phyloP scores from a whole-genome alignment of 768 basidiomycete genomes.

The Antrodiella citrinella region DNA sequence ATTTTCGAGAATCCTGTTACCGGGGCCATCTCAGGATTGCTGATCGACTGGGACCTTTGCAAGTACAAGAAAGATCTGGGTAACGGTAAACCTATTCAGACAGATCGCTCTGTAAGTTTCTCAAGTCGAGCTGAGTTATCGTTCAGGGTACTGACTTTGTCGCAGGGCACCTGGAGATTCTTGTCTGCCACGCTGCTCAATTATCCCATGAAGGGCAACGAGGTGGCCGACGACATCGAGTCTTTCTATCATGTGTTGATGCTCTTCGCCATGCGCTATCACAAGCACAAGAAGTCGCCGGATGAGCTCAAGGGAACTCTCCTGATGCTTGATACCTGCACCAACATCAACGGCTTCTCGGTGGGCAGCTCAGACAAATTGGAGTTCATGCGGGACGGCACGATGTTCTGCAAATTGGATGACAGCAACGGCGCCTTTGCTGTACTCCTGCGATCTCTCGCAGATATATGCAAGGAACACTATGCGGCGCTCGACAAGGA shows the following conservation, averaged over 20 bases:
- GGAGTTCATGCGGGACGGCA: background rate
- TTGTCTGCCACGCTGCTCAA: background rate
- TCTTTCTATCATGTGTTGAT: background rate
- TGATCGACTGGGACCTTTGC: slow-evolving; percentile 10
- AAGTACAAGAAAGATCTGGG: slow-evolving; percentile 6
- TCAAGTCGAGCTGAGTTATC: background rate
- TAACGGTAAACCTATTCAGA: background rate
- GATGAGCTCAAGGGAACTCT: background rate
- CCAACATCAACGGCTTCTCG: background rate
- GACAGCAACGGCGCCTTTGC: background rate
- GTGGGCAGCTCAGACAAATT: background rate
- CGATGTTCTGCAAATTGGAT: background rate
- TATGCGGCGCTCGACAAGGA: background rate
- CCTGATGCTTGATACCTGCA: background rate
- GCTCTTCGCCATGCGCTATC: background rate
- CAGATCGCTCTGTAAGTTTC: background rate
- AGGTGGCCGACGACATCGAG: slow-evolving; percentile 1
- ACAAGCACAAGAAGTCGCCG: background rate
- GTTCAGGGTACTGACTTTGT: background rate
- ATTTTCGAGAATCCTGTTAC: too few species aligned
- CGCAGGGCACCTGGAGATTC: slow-evolving; percentile 4
- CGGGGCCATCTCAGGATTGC: too few species aligned
- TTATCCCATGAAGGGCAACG: background rate
- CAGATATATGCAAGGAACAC: background rate
- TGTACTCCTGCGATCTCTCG: background rate